Conservation (phyloP, 257 asterid species). For the Plantago elongata region DNA sequence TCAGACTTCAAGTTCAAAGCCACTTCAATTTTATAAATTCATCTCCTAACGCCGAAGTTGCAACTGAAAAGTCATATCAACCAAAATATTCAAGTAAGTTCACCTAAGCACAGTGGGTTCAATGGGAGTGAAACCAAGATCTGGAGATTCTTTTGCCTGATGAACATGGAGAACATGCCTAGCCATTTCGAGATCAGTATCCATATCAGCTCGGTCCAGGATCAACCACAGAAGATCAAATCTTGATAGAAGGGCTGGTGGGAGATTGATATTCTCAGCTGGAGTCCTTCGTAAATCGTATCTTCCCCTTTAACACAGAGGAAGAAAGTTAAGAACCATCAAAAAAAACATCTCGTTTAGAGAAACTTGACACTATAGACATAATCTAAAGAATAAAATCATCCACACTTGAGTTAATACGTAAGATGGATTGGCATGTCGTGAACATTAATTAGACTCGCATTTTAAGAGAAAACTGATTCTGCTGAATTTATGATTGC, state of each 20-base stretch:
- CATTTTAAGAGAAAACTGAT: neutral
- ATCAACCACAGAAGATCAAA: slow-evolving; percentile 97
- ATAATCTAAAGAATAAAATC: neutral
- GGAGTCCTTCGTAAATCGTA: slow-evolving; percentile 94
- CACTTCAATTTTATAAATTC: neutral
- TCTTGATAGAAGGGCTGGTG: slow-evolving; percentile 98
- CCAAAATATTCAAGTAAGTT: slow-evolving; percentile 15
- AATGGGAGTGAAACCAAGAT: slow-evolving; percentile 95
- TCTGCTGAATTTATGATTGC: slow-evolving; percentile 14
- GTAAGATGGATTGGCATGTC: neutral
- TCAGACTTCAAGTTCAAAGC: neutral
- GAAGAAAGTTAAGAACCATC: neutral
- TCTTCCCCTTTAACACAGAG: slow-evolving; percentile 70
- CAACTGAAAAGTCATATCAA: neutral
- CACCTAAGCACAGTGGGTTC: slow-evolving; percentile 93
- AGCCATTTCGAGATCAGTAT: slow-evolving; percentile 95
- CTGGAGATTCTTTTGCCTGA: slow-evolving; percentile 94
- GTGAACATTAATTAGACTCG: neutral
- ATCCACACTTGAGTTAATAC: neutral
- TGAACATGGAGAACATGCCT: slow-evolving; percentile 96
- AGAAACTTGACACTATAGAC: neutral
- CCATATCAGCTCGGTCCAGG: slow-evolving; percentile 98
- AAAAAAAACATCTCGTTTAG: slow-evolving; percentile 6
- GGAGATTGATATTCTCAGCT: slow-evolving; percentile 97
- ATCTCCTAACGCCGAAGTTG: neutral